phyloP scores from a whole-genome alignment of 2,329 filamentous ascomycete species.

The Alternaria solani region DNA sequence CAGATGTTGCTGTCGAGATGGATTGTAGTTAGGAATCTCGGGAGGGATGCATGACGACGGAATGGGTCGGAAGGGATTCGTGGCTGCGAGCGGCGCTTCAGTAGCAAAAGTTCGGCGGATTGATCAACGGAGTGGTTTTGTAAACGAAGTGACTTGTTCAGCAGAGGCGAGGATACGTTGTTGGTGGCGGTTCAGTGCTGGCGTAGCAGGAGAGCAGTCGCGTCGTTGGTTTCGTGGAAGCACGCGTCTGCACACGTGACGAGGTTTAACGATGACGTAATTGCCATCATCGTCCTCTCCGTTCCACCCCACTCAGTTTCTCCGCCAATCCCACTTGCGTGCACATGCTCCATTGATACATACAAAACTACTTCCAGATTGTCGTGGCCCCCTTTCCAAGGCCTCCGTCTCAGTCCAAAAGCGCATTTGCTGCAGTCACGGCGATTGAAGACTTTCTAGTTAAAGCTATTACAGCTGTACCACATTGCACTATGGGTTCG shows the following conservation, averaged over 20 bases:
- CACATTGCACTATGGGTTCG: not conserved
- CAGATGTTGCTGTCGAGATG: not conserved
- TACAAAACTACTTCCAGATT: not conserved
- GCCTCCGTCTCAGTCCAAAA: too few relatives aligned
- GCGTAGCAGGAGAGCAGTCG: not conserved
- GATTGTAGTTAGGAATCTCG: not conserved
- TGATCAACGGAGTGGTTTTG: not conserved
- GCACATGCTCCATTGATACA: not conserved
- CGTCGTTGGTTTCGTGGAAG: not conserved
- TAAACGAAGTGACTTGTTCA: not conserved
- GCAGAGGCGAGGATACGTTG: not conserved
- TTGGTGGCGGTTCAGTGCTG: not conserved
- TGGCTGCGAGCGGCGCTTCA: not conserved
- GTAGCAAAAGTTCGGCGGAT: not conserved
- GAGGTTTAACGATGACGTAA: not conserved
- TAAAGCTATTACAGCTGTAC: too few relatives aligned
- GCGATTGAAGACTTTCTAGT: too few relatives aligned
- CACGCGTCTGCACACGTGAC: not conserved
- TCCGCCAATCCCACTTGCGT: too few relatives aligned
- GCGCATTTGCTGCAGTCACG: too few relatives aligned
- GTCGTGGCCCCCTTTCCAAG: too few relatives aligned
- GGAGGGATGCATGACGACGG: not conserved
- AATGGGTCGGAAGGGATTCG: not conserved
- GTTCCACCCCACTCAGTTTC: not conserved
- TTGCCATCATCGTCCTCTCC: not conserved